phyloP scores from a whole-genome alignment of 768 basidiomycete species.

The Trametes gibbosa region DNA sequence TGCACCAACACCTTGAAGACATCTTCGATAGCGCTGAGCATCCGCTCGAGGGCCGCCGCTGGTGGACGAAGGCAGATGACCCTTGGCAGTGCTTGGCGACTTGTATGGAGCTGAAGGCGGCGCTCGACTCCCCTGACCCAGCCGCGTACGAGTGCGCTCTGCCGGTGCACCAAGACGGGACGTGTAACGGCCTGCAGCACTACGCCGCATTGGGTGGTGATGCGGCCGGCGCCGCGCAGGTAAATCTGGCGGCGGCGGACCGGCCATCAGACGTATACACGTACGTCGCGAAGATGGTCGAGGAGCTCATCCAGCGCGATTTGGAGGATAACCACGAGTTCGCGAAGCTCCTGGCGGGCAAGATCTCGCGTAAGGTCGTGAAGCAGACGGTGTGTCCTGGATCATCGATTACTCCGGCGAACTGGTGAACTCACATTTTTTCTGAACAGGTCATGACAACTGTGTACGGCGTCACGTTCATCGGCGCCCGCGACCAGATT shows the following conservation, averaged over 20 bases:
- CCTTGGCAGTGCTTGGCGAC: conserved; percentile 97
- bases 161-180: conserved; percentile 98
- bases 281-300: conserved; percentile 84
- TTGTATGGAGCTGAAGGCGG: conserved; percentile 84
- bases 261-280: conserved; percentile 95
- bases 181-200: conserved; percentile 97
- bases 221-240: conserved; percentile 80
- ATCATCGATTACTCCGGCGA: background rate
- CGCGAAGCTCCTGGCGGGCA: conserved; percentile 67
- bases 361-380: conserved; percentile 89
- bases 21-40: conserved; percentile 80
- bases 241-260: conserved; percentile 83
- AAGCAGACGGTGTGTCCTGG: conserved; percentile 81
- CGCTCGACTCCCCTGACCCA: conserved; percentile 67
- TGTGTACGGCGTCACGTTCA: conserved; percentile 94
- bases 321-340: conserved; percentile 41
- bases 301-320: conserved; percentile 59
- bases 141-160: conserved; percentile 59
- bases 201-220: conserved; percentile 98
- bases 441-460: conserved; percentile 88
- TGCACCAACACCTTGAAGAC: conserved; percentile 67
- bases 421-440: background rate
- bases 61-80: conserved; percentile 93
- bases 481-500: conserved; percentile 94
- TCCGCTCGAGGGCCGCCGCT: conserved; percentile 75